Percentiles rank a stretch among this genome's conserved stretches.
These are phyloP conservation scores for Lanmaoa rubissima DNA, from an alignment of 768 basidiomycete genomes.

Conservation along the genomic window DNA sequence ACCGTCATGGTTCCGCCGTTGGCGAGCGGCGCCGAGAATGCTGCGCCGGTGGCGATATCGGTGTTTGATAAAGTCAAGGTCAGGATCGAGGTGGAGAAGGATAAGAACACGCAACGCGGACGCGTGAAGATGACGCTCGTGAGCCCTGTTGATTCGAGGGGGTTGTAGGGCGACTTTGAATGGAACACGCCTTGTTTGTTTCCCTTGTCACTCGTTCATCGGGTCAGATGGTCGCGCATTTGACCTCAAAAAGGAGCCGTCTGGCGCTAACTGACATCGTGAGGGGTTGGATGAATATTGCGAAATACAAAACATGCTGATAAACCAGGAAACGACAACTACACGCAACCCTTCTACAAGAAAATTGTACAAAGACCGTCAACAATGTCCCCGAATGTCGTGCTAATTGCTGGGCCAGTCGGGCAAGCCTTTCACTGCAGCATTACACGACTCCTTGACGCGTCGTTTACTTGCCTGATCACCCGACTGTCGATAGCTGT, in stretches of 20 bases:
- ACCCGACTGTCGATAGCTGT: slow-evolving; percentile 70
- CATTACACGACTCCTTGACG: slow-evolving; percentile 77
- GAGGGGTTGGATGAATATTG: neutral
- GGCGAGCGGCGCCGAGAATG: neutral
- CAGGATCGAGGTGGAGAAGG: slow-evolving; percentile 91
- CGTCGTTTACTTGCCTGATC: slow-evolving; percentile 70
- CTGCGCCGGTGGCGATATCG: slow-evolving; percentile 57
- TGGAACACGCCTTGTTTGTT: neutral
- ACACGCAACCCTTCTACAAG: neutral
- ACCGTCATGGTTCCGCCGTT: slow-evolving; percentile 64
- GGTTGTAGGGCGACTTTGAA: slow-evolving; percentile 30
- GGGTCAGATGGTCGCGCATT: no score
- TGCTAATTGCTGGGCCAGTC: slow-evolving; percentile 57
- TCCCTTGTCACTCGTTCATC: neutral
- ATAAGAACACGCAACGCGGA: slow-evolving; percentile 88
- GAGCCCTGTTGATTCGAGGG: slow-evolving; percentile 57
- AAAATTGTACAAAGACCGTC: neutral
- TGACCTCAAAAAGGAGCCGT: no score
- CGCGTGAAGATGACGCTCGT: slow-evolving; percentile 83
- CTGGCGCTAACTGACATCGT: neutral
- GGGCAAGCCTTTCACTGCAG: slow-evolving; percentile 66
- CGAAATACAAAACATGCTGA: neutral
- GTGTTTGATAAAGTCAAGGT: slow-evolving; percentile 95
- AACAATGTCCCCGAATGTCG: neutral
- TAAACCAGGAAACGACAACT: slow-evolving; percentile 4